Percentiles rank a stretch among this genome's conserved stretches.
Conservation (phyloP, 768 basidiomycete genomes). For the Leucocoprinus leucothites region DNA sequence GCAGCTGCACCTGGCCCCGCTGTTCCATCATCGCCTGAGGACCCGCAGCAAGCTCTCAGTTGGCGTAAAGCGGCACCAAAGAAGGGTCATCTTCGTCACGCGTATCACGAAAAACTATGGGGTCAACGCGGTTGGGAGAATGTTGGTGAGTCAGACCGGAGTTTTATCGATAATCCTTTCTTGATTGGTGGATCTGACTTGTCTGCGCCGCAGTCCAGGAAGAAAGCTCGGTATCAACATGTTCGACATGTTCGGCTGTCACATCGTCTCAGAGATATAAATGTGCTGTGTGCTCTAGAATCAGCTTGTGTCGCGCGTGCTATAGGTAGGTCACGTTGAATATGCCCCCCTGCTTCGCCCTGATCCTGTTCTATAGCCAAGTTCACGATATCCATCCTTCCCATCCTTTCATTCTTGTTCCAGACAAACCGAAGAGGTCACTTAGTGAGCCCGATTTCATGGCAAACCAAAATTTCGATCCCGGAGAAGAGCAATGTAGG, state of each 20-base stretch:
- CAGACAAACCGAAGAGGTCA: slow-evolving; percentile 51
- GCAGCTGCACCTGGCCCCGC: slow-evolving; percentile 39
- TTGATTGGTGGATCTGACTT: slow-evolving; percentile 7
- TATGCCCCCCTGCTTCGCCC: neutral
- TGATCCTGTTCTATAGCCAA: slow-evolving; percentile 44
- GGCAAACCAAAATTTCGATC: slow-evolving; percentile 31
- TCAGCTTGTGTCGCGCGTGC: slow-evolving; percentile 80
- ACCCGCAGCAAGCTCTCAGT: slow-evolving; percentile 49
- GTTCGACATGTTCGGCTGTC: slow-evolving; percentile 75
- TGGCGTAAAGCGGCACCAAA: slow-evolving; percentile 69
- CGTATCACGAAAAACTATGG: slow-evolving; percentile 88
- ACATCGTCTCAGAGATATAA: slow-evolving; percentile 72
- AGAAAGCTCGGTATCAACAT: slow-evolving; percentile 58
- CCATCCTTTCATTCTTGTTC: slow-evolving; percentile 80
- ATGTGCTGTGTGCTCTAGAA: slow-evolving; percentile 77
- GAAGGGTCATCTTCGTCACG: slow-evolving; percentile 79
- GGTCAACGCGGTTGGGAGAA: slow-evolving; percentile 81
- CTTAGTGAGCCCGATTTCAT: slow-evolving; percentile 37
- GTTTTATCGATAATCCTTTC: neutral
- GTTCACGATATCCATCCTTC: slow-evolving; percentile 91
- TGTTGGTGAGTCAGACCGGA: slow-evolving; percentile 57
- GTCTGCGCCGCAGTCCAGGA: slow-evolving; percentile 50
- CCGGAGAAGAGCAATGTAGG: slow-evolving; percentile 58
- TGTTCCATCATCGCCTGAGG: slow-evolving; percentile 52
- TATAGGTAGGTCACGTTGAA: slow-evolving; percentile 52